A percentile compares a stretch with the other conserved stretches of the same genome.
Conservation (phyloP, 306 rosid genomes). For the Myrica gale region DNA sequence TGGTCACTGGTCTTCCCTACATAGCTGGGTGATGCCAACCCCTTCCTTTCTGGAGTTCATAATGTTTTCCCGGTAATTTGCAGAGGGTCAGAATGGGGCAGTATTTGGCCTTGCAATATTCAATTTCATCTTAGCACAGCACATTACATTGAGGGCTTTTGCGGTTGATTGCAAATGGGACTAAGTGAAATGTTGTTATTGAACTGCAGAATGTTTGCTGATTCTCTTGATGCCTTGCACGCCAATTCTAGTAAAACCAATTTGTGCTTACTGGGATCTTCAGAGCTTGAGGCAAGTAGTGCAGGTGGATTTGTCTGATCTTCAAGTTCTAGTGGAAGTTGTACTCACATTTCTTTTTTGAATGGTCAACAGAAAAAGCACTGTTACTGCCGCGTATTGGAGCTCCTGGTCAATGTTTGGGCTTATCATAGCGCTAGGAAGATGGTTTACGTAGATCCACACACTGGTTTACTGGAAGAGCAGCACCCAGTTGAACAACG, state of each 20-base stretch:
- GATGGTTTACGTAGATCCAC: conserved; percentile 79
- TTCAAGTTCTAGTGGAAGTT: conserved; percentile 20
- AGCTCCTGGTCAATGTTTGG: conserved; percentile 91
- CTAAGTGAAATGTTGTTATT: conserved; percentile 29
- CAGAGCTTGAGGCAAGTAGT: conserved; percentile 69
- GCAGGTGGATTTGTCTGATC: background rate
- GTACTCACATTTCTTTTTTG: conserved; percentile 25
- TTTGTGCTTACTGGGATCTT: conserved; percentile 67
- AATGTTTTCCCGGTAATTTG: conserved; percentile 83
- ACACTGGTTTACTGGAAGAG: conserved; percentile 69
- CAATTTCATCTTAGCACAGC: conserved; percentile 14
- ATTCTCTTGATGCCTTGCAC: conserved; percentile 78
- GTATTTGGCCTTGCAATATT: background rate
- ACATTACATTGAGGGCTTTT: conserved; percentile 14
- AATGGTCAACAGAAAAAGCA: conserved; percentile 56
- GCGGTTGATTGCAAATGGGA: conserved; percentile 15
- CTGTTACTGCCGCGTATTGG: conserved; percentile 83
- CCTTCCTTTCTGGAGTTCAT: conserved; percentile 85
- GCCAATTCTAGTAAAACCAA: conserved; percentile 39
- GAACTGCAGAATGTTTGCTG: conserved; percentile 80
- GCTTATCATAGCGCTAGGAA: conserved; percentile 91
- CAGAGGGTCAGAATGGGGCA: conserved; percentile 1
- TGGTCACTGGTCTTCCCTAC: conserved; percentile 85
- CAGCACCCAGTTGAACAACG: conserved; percentile 83
- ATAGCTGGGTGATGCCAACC: conserved; percentile 99